A percentile compares a stretch with the other conserved stretches of the same genome.
Evolutionary conservation across 768 basidiomycete species (phyloP).

Genomic region (Tulasnella sp.): DNA sequence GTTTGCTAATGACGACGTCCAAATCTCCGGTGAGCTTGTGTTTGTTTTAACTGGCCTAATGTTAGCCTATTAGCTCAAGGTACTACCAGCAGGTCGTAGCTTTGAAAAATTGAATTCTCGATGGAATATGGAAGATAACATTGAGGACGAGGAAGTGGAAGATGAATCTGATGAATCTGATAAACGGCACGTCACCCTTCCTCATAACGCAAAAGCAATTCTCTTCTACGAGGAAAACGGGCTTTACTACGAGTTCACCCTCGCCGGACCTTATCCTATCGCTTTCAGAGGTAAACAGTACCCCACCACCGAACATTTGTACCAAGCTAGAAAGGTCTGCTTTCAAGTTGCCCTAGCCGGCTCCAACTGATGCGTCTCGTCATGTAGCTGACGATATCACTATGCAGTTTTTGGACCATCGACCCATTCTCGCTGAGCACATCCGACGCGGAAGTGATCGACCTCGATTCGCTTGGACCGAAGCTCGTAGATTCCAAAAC

Average conservation of each 20-base stretch:
- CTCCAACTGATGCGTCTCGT: neutral
- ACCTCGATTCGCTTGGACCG: slow-evolving; percentile 4
- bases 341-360: neutral
- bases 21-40: no score
- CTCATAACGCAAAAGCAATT: neutral
- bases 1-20: no score
- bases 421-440: slow-evolving; percentile 15
- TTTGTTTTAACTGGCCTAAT: no score
- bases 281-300: slow-evolving; percentile 42
- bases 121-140: no score
- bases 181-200: no score
- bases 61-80: no score
- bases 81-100: no score
- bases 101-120: no score
- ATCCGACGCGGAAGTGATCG: slow-evolving; percentile 2
- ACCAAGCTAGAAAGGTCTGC: slow-evolving; percentile 42
- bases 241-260: slow-evolving; percentile 35
- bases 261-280: slow-evolving; percentile 52
- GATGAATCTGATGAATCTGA: no score
- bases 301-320: slow-evolving; percentile 60
- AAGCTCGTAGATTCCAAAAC: slow-evolving; percentile 6
- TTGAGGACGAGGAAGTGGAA: no score
- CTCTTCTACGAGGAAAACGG: neutral
- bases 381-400: neutral
- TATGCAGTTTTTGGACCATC: slow-evolving; percentile 14